Percentiles rank a stretch among this genome's conserved stretches.
These are phyloP conservation scores for Adansonia rubrostipa DNA, from an alignment of 441 rosid genomes.

Conservation along the genomic window DNA sequence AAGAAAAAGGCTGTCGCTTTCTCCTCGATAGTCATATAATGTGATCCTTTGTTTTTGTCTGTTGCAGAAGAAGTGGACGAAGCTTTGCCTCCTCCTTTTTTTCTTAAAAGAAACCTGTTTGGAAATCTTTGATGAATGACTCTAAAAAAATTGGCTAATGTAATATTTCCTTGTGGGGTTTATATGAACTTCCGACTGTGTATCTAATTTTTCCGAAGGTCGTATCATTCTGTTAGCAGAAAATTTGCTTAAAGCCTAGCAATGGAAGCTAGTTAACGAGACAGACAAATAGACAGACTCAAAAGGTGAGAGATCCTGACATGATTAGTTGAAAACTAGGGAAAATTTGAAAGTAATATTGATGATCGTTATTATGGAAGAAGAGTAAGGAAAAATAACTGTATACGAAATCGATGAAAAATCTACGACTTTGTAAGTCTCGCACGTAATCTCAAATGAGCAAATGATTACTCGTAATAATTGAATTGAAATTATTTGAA, in stretches of 20 bases:
- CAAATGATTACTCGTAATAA: neutral
- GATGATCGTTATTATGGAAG: neutral
- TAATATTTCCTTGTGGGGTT: too few relatives aligned
- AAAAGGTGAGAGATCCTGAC: neutral
- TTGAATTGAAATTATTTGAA: neutral
- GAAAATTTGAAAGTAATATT: neutral
- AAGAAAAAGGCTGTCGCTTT: neutral
- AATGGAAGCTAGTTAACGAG: neutral
- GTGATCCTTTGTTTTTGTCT: neutral
- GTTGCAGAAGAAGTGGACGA: neutral
- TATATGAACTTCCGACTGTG: too few relatives aligned
- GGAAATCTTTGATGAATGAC: neutral
- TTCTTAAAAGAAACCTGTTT: too few relatives aligned
- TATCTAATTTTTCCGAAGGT: too few relatives aligned
- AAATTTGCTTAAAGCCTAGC: neutral
- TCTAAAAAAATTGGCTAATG: neutral
- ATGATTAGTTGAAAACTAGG: neutral
- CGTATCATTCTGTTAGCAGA: neutral
- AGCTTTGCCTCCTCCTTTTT: neutral
- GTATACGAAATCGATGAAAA: neutral
- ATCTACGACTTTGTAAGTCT: neutral
- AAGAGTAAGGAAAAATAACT: neutral
- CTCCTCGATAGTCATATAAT: too few relatives aligned
- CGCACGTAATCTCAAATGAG: neutral
- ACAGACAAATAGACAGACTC: neutral